Evolutionary conservation across 495 filamentous ascomycete genomes (phyloP), one percentile per base, ranked within the genome.

Genomic region (Xylaria grammica): DNA sequence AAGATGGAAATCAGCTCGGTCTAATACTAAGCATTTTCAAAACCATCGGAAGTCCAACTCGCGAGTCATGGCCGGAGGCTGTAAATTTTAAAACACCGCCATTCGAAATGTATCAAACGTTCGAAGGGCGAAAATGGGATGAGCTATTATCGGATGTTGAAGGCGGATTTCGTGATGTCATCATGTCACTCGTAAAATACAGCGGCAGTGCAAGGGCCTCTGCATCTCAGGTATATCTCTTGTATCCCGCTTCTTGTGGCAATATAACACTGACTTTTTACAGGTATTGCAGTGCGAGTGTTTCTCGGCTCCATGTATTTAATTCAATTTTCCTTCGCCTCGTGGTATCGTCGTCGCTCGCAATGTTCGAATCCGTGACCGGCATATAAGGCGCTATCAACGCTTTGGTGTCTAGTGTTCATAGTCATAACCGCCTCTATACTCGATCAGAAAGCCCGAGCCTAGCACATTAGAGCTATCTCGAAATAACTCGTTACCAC

Each of bases 21-120:
- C 80, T 99, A 42, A 91, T 99, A 50, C 82, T 90, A 54, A 96
- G 91, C 67, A 94, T 97, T 20, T 99, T 99, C 76, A 85, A 87
- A 74, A 93, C 86, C 13, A 77, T 98, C 27, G 95, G 95, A 7
- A 97, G 93, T 3, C 95, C 95, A 0, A 88, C 89, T 49, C 76
- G 82, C 45, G 81, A 87, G 36, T 85, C 72, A 0, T 99, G 95
- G 95, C 94, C 94, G 0, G 81, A 86, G 63, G 83, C 83, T 5
- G 65, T 46, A 20, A 59, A 53, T 20, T 84, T 82, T 24, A 72
- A 71, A 51, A 85, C 82, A 1, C 80, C 80, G 13, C 84, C 84
- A 0, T 86, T 85, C 65, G 78, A 83, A 51, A 83, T 84, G 74
- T 86, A 84, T 66, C 75, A 74, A 30, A 71, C 69, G 0, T 86